Base-by-base conservation (phyloP, 805 yeast species). In the Wickerhamiella sergipiensis region DNA sequence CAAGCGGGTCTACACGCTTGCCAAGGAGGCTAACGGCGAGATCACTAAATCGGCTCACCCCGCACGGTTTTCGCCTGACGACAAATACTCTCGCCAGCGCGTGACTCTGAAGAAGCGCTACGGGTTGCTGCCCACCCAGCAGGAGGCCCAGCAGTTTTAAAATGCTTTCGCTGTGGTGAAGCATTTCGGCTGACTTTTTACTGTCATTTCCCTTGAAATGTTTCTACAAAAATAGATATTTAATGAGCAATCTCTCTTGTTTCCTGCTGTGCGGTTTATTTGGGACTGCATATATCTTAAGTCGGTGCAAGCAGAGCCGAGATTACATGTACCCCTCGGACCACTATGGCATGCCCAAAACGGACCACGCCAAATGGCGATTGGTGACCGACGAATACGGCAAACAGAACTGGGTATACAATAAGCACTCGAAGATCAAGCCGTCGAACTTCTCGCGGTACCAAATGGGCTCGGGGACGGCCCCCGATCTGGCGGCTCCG, bases 11-110 rank as follows among this genome's bases (percentile, higher is more conserved):
- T 92, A 92, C 78, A 92, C 99, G 50, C 76, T 92, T 60, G 74
- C 85, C 69, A 92, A 92, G 74, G 58, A 66, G 61, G 82, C 94
- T 51, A 88, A 76, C 55, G 97, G 98, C 55, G 95, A 88, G 69
- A 88, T 90, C 74, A 94, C 99, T 66, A 87, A 88, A 75, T 85
- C 95, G 59, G 98, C 98, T 43, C 99, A 92, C 71, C 99, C 99
- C 56, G 98, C 99, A 50, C 83, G 99, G 73, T 92, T 92, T 71
- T 92, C 98, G 33, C 99, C 99, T 61, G 99, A 92, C 69, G 99
- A 92, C 79, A 92, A 92, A 74, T 90, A 87, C 76, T 92, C 98
- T 46, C 84, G 97, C 76, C 97, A 92, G 72, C 86, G 99, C 79
- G 96, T 92, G 48, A 90, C 97, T 52, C 77, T 92, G 67, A 92